These are phyloP conservation scores for Begonia loranthoides DNA, from an alignment of 306 rosid species.

Conservation along the genomic window DNA sequence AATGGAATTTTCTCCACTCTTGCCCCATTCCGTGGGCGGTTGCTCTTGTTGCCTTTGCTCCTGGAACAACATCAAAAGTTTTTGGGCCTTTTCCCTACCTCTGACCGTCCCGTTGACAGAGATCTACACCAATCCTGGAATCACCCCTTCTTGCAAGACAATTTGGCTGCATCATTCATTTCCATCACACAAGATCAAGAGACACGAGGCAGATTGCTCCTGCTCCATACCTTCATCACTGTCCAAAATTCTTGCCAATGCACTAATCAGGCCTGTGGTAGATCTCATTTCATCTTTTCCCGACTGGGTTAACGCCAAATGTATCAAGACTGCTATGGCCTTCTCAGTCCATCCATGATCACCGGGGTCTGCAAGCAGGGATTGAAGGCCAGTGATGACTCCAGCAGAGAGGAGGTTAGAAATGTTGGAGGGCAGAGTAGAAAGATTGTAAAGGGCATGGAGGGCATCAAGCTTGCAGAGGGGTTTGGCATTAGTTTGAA, in stretches of 20 bases:
- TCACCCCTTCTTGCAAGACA: constrained; percentile 94
- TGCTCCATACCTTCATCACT: constrained; percentile 63
- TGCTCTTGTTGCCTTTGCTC: constrained; percentile 79
- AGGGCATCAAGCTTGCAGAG: constrained; percentile 89
- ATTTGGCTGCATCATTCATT: constrained; percentile 65
- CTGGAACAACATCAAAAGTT: constrained; percentile 79
- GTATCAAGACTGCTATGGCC: constrained; percentile 64
- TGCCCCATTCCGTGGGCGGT: constrained; percentile 23
- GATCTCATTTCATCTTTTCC: constrained; percentile 64
- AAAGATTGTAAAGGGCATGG: constrained; percentile 72
- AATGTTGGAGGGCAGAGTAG: constrained; percentile 54
- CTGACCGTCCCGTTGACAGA: constrained; percentile 85
- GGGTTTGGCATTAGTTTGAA: constrained; percentile 30
- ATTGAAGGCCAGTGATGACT: constrained; percentile 42
- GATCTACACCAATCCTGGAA: constrained; percentile 81
- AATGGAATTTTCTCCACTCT: constrained; percentile 24
- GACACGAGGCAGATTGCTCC: constrained; percentile 82
- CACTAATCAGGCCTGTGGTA: constrained; percentile 36
- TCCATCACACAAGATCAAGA: constrained; percentile 62
- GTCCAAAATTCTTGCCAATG: constrained; percentile 56
- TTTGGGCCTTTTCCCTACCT: constrained; percentile 86
- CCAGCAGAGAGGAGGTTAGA: constrained; percentile 58
- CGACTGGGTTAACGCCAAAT: constrained; percentile 48
- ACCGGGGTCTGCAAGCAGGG: constrained; percentile 48
- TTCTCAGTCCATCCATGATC: constrained; percentile 63